Evolutionary conservation across 2,329 filamentous ascomycete species (phyloP).

Genomic region (Fusarium sp.): DNA sequence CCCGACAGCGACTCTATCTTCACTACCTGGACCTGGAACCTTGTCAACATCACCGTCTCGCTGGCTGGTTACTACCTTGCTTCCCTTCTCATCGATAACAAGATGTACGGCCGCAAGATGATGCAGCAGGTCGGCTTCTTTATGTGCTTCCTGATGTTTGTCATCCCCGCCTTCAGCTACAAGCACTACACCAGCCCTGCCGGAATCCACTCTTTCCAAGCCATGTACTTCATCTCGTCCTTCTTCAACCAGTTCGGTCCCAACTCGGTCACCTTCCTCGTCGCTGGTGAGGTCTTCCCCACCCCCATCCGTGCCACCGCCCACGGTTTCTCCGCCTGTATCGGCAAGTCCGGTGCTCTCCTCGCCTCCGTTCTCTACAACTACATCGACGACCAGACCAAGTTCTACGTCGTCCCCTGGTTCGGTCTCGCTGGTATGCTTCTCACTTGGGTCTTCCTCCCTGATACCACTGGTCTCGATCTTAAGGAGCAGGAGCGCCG

Average conservation of each 20-base stretch:
- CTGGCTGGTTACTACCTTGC: conserved; percentile 92
- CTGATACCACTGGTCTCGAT: conserved; percentile 97
- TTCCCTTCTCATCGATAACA: conserved; percentile 92
- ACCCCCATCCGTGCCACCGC: conserved; percentile 93
- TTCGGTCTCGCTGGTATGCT: conserved; percentile 91
- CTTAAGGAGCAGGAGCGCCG: conserved; percentile 97
- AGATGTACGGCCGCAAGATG: conserved; percentile 94
- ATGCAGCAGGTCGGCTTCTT: conserved; percentile 97
- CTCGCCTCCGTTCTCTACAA: conserved; percentile 92
- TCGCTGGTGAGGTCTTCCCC: conserved; percentile 96
- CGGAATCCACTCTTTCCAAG: conserved; percentile 90
- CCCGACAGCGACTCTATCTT: conserved; percentile 80
- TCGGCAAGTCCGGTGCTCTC: conserved; percentile 90
- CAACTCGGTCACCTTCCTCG: conserved; percentile 96
- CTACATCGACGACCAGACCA: conserved; percentile 88
- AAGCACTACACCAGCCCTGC: conserved; percentile 81
- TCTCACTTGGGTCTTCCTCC: conserved; percentile 87
- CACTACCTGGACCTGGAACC: conserved; percentile 91
- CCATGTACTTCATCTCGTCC: conserved; percentile 97
- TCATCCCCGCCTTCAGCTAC: conserved; percentile 91
- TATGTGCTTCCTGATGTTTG: conserved; percentile 93
- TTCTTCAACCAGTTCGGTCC: conserved; percentile 99
- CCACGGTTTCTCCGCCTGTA: conserved; percentile 93
- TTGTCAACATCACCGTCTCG: conserved; percentile 90
- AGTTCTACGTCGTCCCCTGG: conserved; percentile 96